A percentile compares a stretch with the other conserved stretches of the same genome.
Conservation (phyloP, 495 filamentous ascomycete genomes). For the Podospora fimiseda region DNA sequence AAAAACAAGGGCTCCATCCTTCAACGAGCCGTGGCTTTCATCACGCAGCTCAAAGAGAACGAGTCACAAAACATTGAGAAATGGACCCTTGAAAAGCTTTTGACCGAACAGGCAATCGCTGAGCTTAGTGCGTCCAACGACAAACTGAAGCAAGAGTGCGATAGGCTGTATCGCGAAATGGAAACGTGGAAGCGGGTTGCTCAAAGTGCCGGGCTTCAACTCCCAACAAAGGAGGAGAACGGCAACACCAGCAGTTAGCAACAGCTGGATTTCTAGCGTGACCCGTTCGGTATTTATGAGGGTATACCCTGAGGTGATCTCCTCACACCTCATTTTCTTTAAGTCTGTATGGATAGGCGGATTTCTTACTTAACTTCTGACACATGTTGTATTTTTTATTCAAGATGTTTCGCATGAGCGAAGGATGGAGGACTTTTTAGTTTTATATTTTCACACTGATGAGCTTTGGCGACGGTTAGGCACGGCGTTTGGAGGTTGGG, state of each 20-base stretch:
- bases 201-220: constrained; percentile 62
- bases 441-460: neutral
- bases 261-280: neutral
- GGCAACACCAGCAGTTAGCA: constrained; percentile 21
- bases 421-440: neutral
- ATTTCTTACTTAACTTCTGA: neutral
- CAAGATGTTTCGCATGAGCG: neutral
- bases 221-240: constrained; percentile 38
- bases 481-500: neutral
- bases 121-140: constrained; percentile 85
- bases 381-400: neutral
- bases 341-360: neutral
- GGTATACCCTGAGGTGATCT: constrained; percentile 15
- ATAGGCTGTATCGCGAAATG: constrained; percentile 65
- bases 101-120: constrained; percentile 87
- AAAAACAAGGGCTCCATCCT: constrained; percentile 99
- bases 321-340: constrained; percentile 6
- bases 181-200: constrained; percentile 83
- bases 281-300: too few relatives aligned
- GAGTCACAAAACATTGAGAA: constrained; percentile 90
- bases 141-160: constrained; percentile 75
- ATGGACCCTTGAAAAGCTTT: constrained; percentile 93
- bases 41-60: constrained; percentile 88
- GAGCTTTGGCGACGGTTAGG: neutral
- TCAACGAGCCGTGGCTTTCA: constrained; percentile 89